Evolutionary conservation across 2,329 filamentous ascomycete species (phyloP).

Genomic region (Ophiocordyceps camponoti-floridani): DNA sequence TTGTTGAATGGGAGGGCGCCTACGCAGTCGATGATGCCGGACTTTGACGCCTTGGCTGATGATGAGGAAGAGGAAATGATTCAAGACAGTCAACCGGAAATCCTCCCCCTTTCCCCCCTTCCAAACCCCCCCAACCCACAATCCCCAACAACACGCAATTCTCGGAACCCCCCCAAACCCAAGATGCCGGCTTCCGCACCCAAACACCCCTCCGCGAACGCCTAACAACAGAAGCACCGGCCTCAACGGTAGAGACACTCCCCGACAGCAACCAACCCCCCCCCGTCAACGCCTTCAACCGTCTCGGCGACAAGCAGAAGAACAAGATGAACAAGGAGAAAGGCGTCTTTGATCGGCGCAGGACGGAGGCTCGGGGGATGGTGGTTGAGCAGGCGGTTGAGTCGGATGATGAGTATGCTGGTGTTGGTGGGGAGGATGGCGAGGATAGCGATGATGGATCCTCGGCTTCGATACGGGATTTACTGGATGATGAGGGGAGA

Average conservation of each 20-base stretch:
- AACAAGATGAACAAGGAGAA: conserved; percentile 57
- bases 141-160: conserved; percentile 37
- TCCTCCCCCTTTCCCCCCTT: too few relatives aligned
- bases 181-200: conserved; percentile 61
- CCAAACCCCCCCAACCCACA: conserved; percentile 26
- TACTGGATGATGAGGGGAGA: conserved; percentile 68
- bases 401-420: conserved; percentile 95
- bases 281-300: conserved; percentile 36
- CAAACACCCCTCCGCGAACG: conserved; percentile 53
- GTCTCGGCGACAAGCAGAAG: conserved; percentile 47
- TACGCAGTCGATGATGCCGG: conserved; percentile 34
- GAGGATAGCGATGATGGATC: conserved; percentile 64
- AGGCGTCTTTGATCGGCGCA: too few relatives aligned
- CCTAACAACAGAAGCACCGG: conserved; percentile 41
- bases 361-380: conserved; percentile 68
- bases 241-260: conserved; percentile 56
- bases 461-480: conserved; percentile 57
- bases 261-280: neutral
- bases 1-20: conserved; percentile 3
- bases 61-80: conserved; percentile 40
- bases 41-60: conserved; percentile 36
- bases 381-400: conserved; percentile 90
- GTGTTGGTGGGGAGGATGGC: conserved; percentile 75
- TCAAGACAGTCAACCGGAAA: conserved; percentile 21
- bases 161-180: conserved; percentile 47